Conservation (phyloP, 805 yeast species). For the Candida railenensis region DNA sequence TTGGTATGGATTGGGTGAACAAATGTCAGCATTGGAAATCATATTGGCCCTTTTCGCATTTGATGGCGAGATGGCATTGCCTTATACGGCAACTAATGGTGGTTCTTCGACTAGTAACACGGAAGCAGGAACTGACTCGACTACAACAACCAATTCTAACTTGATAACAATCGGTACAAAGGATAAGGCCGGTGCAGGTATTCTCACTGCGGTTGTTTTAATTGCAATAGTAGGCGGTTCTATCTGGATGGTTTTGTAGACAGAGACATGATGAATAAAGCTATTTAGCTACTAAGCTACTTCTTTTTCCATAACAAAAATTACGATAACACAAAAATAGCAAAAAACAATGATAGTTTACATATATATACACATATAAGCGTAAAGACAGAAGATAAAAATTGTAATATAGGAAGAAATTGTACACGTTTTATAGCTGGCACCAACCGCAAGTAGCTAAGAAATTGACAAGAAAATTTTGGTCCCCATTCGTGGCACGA, state of each 20-base stretch:
- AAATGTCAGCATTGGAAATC: constrained; percentile 72
- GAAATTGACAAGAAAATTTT: too few relatives aligned
- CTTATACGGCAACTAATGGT: constrained; percentile 34
- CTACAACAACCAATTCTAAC: constrained; percentile 38
- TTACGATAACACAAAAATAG: background rate
- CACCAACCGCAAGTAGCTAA: too few relatives aligned
- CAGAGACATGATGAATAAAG: background rate
- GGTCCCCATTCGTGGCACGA: too few relatives aligned
- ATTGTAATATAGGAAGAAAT: too few relatives aligned
- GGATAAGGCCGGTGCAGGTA: constrained; percentile 90
- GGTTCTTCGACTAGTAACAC: constrained; percentile 34
- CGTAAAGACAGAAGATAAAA: background rate
- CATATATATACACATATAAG: background rate
- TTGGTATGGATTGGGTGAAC: constrained; percentile 78
- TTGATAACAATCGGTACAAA: constrained; percentile 50
- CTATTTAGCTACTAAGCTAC: too few relatives aligned
- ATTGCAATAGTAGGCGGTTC: constrained; percentile 62
- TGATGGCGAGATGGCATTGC: constrained; percentile 10
- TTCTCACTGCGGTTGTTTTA: constrained; percentile 75
- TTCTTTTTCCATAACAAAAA: too few relatives aligned
- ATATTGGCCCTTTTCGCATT: constrained; percentile 38
- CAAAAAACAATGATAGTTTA: background rate
- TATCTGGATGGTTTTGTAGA: constrained; percentile 71
- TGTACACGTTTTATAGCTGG: too few relatives aligned
- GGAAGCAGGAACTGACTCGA: constrained; percentile 36